Conservation (phyloP, 305 asterid species). For the Fraxinus xanthoxyloides region DNA sequence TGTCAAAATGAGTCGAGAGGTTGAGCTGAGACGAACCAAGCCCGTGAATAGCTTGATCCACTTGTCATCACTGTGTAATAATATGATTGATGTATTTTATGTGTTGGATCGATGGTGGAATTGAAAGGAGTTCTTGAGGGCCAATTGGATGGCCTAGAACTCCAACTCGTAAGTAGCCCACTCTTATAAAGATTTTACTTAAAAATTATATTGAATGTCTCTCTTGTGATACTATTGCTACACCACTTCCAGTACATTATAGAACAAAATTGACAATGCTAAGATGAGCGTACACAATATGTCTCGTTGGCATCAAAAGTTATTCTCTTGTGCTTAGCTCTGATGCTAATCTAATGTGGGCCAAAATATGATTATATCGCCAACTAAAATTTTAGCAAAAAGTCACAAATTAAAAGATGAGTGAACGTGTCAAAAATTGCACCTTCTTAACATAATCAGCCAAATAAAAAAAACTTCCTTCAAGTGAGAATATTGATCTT, state of each 20-base stretch:
- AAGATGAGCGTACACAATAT: too few species aligned
- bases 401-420: too few species aligned
- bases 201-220: background rate
- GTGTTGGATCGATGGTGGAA: background rate
- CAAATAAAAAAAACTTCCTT: background rate
- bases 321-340: background rate
- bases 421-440: background rate
- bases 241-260: background rate
- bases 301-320: background rate
- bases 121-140: background rate
- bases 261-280: background rate
- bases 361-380: background rate
- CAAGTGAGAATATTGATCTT: background rate
- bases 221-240: too few species aligned
- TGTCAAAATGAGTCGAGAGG: background rate
- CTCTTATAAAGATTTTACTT: background rate
- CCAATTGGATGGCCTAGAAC: background rate
- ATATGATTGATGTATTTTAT: background rate
- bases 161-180: background rate
- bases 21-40: background rate
- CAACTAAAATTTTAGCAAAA: background rate
- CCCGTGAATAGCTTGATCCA: background rate
- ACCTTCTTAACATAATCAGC: background rate
- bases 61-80: background rate
- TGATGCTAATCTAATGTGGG: background rate